Evolutionary conservation across 495 filamentous ascomycete species (phyloP), one percentile per base, ranked within the genome.

Genomic region (Parmelia sp.): DNA sequence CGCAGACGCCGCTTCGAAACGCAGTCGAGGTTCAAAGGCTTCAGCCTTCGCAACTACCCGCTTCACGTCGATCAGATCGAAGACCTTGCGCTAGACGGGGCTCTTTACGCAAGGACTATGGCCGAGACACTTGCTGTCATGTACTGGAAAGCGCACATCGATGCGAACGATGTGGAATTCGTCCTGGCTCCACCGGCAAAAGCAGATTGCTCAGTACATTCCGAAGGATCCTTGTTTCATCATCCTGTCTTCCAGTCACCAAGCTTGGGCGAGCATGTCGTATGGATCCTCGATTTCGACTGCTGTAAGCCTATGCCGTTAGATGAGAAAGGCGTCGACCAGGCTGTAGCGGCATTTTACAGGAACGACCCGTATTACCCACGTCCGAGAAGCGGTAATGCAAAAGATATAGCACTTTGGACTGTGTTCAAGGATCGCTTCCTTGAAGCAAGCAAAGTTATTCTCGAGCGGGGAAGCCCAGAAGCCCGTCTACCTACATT

Each of bases 21-120:
- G 8, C 59, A 53, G 23, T 58, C 62, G 23, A 63, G 60, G 29
- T 71, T 70, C 40, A 62, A 63, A 11, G 60, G 59, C 6, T 78
- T 81, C 61, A 76, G 68, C 27, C 67, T 83, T 17, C 72, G 76
- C 6, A 82, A 83, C 65, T 81, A 70, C 62, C 80, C 77, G 0
- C 74, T 84, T 0, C 78, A 83, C 64, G 45, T 78, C 3, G 75
- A 83, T 60, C 78, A 83, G 60, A 76, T 83, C 64, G 76, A 78
- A 59, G 64, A 72, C 11, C 58, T 83, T 0, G 71, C 67, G 0
- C 65, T 81, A 12, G 70, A 71, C 10, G 9, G 21, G 3, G 1
- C 10, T 8, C 42, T 45, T 2, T 45, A 45, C 42, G 42, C 42
- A 23, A 4, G 21, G 2, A 45, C 23, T 21, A 45, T 45, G 21